phyloP scores from a whole-genome alignment of 805 yeast species.

The Hagleromyces aurorensis region DNA sequence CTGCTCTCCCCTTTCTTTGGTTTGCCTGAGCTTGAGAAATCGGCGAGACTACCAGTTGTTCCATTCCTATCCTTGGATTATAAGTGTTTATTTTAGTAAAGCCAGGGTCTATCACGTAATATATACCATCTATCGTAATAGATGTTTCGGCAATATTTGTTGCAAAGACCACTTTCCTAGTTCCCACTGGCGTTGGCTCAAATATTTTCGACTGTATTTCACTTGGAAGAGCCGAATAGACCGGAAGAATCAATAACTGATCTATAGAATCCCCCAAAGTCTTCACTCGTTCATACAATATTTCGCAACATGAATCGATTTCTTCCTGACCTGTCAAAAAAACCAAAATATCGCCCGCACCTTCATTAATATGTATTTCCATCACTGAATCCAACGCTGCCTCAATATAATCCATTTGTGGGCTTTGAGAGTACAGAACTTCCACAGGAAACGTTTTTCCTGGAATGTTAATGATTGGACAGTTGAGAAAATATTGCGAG shows the following conservation, averaged over 20 bases:
- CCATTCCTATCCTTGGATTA: conserved; percentile 88
- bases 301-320: conserved; percentile 82
- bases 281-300: conserved; percentile 55
- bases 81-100: conserved; percentile 85
- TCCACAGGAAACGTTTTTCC: conserved; percentile 93
- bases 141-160: conserved; percentile 98
- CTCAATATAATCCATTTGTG: conserved; percentile 79
- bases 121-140: conserved; percentile 88
- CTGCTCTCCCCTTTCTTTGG: conserved; percentile 95
- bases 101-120: conserved; percentile 90
- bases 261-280: conserved; percentile 53
- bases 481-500: conserved; percentile 63
- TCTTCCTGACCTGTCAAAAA: conserved; percentile 92
- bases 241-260: conserved; percentile 73
- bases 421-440: conserved; percentile 65
- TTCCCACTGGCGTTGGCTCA: conserved; percentile 76
- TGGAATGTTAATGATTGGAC: conserved; percentile 79
- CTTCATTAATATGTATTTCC: conserved; percentile 77
- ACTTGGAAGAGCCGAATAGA: conserved; percentile 85
- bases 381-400: conserved; percentile 78
- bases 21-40: conserved; percentile 94
- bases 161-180: conserved; percentile 85
- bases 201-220: conserved; percentile 85
- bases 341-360: conserved; percentile 71
- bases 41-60: conserved; percentile 71